phyloP scores from a whole-genome alignment of 352 stramenopile genomes.

The Pythium guiyangense region DNA sequence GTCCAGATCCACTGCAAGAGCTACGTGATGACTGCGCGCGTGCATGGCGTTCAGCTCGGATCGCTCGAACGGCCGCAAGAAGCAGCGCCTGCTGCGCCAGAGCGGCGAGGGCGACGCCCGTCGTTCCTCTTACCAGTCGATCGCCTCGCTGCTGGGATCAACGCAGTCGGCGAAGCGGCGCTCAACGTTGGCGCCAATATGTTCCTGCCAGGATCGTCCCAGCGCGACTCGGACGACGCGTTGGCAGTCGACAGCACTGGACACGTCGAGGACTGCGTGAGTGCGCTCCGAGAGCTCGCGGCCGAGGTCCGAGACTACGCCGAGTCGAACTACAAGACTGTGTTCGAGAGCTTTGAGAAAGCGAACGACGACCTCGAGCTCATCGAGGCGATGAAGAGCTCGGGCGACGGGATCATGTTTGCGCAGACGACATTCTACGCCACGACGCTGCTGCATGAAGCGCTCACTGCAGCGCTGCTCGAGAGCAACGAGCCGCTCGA shows the following conservation, averaged over 20 bases:
- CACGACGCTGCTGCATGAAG: constrained; percentile 15
- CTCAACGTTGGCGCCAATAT: too few species aligned
- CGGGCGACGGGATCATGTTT: constrained; percentile 14
- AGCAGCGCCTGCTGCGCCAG: neutral
- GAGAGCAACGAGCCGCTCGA: neutral
- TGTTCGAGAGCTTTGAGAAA: constrained; percentile 19
- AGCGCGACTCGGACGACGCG: too few species aligned
- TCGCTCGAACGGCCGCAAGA: neutral
- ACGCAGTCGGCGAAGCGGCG: too few species aligned
- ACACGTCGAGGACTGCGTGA: neutral
- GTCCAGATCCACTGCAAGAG: neutral
- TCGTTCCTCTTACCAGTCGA: too few species aligned
- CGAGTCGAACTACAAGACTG: constrained; percentile 8
- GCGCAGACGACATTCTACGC: constrained; percentile 19
- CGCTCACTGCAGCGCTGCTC: constrained; percentile 10
- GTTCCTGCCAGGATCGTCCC: too few species aligned
- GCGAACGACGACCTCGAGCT: constrained; percentile 21
- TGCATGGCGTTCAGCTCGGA: neutral
- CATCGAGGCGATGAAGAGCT: constrained; percentile 21
- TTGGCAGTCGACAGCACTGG: too few species aligned
- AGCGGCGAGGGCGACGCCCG: neutral
- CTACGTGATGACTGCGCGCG: too few species aligned
- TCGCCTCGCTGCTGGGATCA: too few species aligned
- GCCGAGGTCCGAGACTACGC: neutral
- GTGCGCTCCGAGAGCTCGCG: neutral